phyloP scores from a whole-genome alignment of 352 stramenopile genomes.

The Pythium aphanidermatum region DNA sequence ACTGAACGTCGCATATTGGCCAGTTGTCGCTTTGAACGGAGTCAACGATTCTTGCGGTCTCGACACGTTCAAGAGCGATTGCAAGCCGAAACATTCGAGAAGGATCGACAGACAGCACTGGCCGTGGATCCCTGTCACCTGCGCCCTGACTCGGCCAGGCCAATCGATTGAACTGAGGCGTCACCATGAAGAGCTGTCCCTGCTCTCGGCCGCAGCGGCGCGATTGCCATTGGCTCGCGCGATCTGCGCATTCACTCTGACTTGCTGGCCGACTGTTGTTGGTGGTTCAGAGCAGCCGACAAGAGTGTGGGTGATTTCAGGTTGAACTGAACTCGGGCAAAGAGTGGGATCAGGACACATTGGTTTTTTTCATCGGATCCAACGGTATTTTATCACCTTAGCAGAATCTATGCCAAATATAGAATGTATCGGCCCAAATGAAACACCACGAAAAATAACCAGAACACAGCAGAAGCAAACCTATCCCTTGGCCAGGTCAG shows the following conservation, averaged over 20 bases:
- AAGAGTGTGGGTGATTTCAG: constrained; percentile 17
- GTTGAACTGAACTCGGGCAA: constrained; percentile 21
- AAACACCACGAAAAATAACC: constrained; percentile 4
- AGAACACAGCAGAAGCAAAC: constrained; percentile 15
- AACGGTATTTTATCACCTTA: constrained; percentile 7
- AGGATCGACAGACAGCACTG: constrained; percentile 12
- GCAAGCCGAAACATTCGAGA: constrained; percentile 13
- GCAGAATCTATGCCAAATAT: constrained; percentile 2
- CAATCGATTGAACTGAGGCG: neutral
- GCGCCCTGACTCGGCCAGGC: constrained; percentile 11
- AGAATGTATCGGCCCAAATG: neutral
- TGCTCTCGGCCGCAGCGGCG: constrained; percentile 8
- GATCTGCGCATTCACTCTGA: constrained; percentile 16
- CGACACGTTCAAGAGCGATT: neutral
- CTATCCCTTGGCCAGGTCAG: constrained; percentile 11
- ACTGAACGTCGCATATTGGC: neutral
- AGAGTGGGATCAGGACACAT: constrained; percentile 19
- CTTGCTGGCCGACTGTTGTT: constrained; percentile 6
- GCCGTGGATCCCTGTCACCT: too few relatives aligned
- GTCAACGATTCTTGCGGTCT: constrained; percentile 14
- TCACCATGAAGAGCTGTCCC: neutral
- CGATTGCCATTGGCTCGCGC: neutral
- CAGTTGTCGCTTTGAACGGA: constrained; percentile 5
- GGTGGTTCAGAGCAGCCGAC: constrained; percentile 19
- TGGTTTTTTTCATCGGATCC: constrained; percentile 8